Percentiles rank a stretch among this genome's conserved stretches.
Conservation (phyloP, 148 eudicot genomes). For the Persicaria maculosa region DNA sequence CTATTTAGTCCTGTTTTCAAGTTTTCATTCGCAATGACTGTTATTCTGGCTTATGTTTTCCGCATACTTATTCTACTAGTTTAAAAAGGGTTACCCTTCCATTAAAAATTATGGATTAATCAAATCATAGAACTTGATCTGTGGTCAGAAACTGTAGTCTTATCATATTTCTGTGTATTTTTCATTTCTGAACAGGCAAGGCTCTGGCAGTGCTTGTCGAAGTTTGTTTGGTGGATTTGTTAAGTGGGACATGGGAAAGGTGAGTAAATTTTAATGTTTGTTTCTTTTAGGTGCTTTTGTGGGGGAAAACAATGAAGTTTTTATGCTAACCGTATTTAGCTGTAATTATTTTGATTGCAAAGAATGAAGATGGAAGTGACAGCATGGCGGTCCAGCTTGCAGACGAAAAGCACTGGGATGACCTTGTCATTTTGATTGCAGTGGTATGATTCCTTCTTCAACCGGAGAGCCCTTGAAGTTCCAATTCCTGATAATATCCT, state of each 20-base stretch:
- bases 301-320: background rate
- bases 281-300: background rate
- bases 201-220: slow-evolving; percentile 98
- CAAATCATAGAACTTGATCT: background rate
- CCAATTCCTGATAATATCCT: background rate
- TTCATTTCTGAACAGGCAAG: slow-evolving; percentile 51
- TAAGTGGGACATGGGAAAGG: slow-evolving; percentile 95
- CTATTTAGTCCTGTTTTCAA: background rate
- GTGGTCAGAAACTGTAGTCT: background rate
- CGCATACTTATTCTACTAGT: background rate
- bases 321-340: background rate
- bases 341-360: slow-evolving; percentile 8
- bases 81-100: background rate
- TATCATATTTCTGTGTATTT: background rate
- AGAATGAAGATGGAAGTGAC: slow-evolving; percentile 88
- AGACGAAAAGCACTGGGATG: slow-evolving; percentile 98
- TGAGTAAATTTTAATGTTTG: slow-evolving; percentile 24
- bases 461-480: background rate
- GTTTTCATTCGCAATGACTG: too few relatives aligned
- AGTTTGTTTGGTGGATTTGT: slow-evolving; percentile 93
- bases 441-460: slow-evolving; percentile 51
- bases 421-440: slow-evolving; percentile 84
- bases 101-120: too few relatives aligned
- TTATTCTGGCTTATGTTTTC: background rate
- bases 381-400: slow-evolving; percentile 85